Percentiles rank a stretch among this genome's conserved stretches.
Conservation (phyloP, 1,284 basidiomycete species). For the Psilocybe mexicana region DNA sequence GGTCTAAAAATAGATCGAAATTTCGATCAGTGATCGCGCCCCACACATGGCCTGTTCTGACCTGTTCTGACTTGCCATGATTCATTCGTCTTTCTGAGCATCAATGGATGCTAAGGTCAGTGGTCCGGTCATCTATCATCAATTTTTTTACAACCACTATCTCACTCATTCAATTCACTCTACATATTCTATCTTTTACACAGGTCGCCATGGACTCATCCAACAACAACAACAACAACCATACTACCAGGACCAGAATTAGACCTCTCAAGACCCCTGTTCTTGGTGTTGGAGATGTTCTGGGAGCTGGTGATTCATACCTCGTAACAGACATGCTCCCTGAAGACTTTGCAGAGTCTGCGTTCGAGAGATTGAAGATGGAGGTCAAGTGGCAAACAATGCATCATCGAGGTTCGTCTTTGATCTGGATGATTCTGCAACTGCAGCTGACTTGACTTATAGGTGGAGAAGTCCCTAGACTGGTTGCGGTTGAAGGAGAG, state of each 20-base stretch:
- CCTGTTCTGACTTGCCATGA: too few species aligned
- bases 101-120: neutral
- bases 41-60: too few species aligned
- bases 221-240: neutral
- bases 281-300: constrained; percentile 27
- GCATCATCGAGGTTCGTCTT: constrained; percentile 61
- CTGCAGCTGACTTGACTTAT: constrained; percentile 1
- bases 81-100: too few species aligned
- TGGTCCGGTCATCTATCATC: neutral
- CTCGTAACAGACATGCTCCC: constrained; percentile 58
- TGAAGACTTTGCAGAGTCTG: constrained; percentile 47
- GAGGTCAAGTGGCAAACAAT: constrained; percentile 74
- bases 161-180: neutral
- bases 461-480: constrained; percentile 76
- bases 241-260: neutral
- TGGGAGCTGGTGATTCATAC: constrained; percentile 67
- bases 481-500: constrained; percentile 71
- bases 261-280: constrained; percentile 8
- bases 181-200: neutral
- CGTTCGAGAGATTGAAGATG: constrained; percentile 54
- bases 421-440: neutral
- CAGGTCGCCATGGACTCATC: neutral
- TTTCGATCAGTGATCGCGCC: too few species aligned
- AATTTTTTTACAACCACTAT: neutral
- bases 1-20: too few species aligned